Conservation (phyloP, 2,329 filamentous ascomycete genomes). For the Colletotrichum ledebouriae region DNA sequence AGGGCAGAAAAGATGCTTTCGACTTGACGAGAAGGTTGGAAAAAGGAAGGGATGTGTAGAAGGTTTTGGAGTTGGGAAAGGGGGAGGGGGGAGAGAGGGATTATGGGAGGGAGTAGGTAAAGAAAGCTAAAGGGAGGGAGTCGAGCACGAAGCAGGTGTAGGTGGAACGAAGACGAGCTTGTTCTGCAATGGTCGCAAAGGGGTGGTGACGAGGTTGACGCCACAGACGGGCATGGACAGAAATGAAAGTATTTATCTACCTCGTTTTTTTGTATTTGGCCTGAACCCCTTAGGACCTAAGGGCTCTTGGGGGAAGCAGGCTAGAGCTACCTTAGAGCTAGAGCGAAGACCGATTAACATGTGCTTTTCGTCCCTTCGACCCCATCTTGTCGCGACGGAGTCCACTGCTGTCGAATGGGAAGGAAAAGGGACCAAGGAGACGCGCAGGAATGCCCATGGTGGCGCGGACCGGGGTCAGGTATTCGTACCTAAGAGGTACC, state of each 20-base stretch:
- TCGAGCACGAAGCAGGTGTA: background rate
- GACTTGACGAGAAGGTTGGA: constrained; percentile 12
- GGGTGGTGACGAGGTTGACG: constrained; percentile 40
- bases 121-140: constrained; percentile 35
- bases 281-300: constrained; percentile 38
- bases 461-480: constrained; percentile 33
- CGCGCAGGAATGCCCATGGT: constrained; percentile 38
- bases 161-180: constrained; percentile 34
- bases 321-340: constrained; percentile 2
- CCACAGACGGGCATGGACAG: constrained; percentile 38
- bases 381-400: background rate
- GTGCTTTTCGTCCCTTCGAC: constrained; percentile 22
- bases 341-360: constrained; percentile 24
- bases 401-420: constrained; percentile 24
- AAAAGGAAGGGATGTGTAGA: constrained; percentile 22
- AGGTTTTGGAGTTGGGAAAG: constrained; percentile 26
- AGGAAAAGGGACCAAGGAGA: constrained; percentile 28
- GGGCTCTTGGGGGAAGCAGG: background rate
- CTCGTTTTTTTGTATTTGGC: constrained; percentile 5
- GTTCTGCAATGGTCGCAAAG: constrained; percentile 21
- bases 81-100: constrained; percentile 6
- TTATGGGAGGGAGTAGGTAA: constrained; percentile 31
- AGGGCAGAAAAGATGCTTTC: constrained; percentile 18
- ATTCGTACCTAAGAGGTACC: constrained; percentile 35
- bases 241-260: constrained; percentile 42